phyloP scores from a whole-genome alignment of 345 rosid genomes.

The Brassica incana region DNA sequence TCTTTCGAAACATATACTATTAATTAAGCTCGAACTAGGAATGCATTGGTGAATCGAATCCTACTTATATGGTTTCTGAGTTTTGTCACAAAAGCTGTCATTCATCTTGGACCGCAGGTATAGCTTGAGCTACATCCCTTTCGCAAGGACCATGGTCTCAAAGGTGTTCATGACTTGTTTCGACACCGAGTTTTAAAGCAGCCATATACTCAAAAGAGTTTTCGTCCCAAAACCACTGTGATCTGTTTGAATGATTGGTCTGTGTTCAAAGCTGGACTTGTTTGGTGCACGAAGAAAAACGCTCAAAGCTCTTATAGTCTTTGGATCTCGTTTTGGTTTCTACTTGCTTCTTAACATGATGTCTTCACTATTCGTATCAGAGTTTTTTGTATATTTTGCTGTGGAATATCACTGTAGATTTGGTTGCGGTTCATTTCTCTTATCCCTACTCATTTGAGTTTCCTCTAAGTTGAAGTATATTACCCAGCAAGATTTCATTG shows the following conservation, averaged over 20 bases:
- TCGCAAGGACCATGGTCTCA: slow-evolving; percentile 91
- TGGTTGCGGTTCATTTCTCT: not conserved
- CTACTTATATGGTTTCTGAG: not conserved
- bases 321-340: slow-evolving; percentile 5
- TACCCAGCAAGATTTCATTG: too few species aligned
- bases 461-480: too few species aligned
- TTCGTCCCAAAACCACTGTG: slow-evolving; percentile 1
- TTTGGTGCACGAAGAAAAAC: not conserved
- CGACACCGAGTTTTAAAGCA: slow-evolving; percentile 84
- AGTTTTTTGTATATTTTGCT: slow-evolving; percentile 24
- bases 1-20: not conserved
- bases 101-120: slow-evolving; percentile 55
- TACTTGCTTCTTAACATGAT: not conserved
- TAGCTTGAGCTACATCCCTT: slow-evolving; percentile 96
- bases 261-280: not conserved
- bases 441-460: not conserved
- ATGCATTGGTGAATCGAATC: not conserved
- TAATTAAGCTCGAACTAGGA: not conserved
- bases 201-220: not conserved
- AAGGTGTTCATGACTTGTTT: slow-evolving; percentile 72
- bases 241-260: not conserved
- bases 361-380: not conserved
- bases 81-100: not conserved
- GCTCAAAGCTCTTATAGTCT: not conserved
- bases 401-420: slow-evolving; percentile 12